A percentile compares a stretch with the other conserved stretches of the same genome.
phyloP scores from a whole-genome alignment of 805 yeast species.

The Saccharomyces jurei region DNA sequence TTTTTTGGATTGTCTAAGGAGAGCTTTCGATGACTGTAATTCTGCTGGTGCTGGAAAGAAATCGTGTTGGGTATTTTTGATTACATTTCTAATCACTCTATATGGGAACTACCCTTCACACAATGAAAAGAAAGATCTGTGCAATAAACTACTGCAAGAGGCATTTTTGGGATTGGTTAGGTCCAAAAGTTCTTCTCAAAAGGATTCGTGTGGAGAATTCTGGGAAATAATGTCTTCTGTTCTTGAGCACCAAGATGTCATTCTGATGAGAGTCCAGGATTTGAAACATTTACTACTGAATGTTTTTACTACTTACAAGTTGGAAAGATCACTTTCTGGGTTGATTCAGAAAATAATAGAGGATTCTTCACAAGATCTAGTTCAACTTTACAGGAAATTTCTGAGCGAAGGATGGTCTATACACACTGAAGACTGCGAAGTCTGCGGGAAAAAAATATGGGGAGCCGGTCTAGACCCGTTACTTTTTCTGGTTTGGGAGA shows the following conservation, averaged over 20 bases:
- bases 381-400: slow-evolving; percentile 36
- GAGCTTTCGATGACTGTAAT: slow-evolving; percentile 12
- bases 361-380: slow-evolving; percentile 43
- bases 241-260: slow-evolving; percentile 39
- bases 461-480: slow-evolving; percentile 51
- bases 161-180: slow-evolving; percentile 19
- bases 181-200: slow-evolving; percentile 11
- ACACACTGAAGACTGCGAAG: slow-evolving; percentile 51
- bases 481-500: slow-evolving; percentile 53
- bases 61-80: slow-evolving; percentile 19
- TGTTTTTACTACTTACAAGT: slow-evolving; percentile 53
- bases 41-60: slow-evolving; percentile 4
- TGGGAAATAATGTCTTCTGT: slow-evolving; percentile 48
- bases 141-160: slow-evolving; percentile 13
- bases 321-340: slow-evolving; percentile 50
- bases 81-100: slow-evolving; percentile 15
- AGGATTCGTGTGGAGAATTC: slow-evolving; percentile 33
- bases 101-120: slow-evolving; percentile 5
- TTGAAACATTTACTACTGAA: slow-evolving; percentile 54
- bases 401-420: slow-evolving; percentile 59
- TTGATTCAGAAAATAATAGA: slow-evolving; percentile 49
- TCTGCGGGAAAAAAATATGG: slow-evolving; percentile 69
- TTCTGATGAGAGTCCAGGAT: slow-evolving; percentile 48
- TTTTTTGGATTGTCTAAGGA: slow-evolving; percentile 5
- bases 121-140: slow-evolving; percentile 3